A percentile compares a stretch with the other conserved stretches of the same genome.
phyloP scores from a whole-genome alignment of 768 basidiomycete species.

The Obba rivulosa region DNA sequence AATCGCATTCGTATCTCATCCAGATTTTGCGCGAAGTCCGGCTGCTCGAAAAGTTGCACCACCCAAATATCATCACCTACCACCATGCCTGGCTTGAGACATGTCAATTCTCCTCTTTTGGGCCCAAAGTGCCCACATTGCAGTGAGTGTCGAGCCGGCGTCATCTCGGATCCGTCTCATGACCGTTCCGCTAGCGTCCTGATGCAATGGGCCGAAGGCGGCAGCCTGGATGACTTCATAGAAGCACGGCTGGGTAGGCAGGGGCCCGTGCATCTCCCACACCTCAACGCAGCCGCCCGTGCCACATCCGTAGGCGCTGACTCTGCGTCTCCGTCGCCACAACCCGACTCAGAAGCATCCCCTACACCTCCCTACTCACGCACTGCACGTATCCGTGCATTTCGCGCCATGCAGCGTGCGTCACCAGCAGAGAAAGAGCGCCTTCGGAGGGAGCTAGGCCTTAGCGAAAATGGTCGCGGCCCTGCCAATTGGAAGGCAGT shows the following conservation, averaged over 20 bases:
- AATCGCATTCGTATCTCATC: constrained; percentile 80
- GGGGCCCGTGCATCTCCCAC: constrained; percentile 21
- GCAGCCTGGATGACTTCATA: constrained; percentile 83
- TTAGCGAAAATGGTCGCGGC: constrained; percentile 21
- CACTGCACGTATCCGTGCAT: constrained; percentile 70
- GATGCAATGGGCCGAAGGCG: constrained; percentile 94
- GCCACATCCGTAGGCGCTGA: constrained; percentile 11
- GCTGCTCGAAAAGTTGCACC: constrained; percentile 78
- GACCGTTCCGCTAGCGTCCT: constrained; percentile 49
- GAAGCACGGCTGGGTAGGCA: constrained; percentile 68
- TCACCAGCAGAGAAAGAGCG: constrained; percentile 59
- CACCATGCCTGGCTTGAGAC: constrained; percentile 94
- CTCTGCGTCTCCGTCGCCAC: constrained; percentile 17
- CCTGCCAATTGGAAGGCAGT: constrained; percentile 59
- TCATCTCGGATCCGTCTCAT: background rate
- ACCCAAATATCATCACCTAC: constrained; percentile 92
- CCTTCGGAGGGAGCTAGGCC: constrained; percentile 46
- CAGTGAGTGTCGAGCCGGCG: constrained; percentile 47
- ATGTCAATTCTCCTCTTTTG: constrained; percentile 82
- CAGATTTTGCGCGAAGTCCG: constrained; percentile 83
- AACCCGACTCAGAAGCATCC: constrained; percentile 26
- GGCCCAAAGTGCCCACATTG: constrained; percentile 80
- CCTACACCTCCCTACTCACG: constrained; percentile 31
- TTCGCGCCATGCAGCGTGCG: constrained; percentile 63
- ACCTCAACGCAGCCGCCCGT: constrained; percentile 43